A percentile compares a stretch with the other conserved stretches of the same genome.
Evolutionary conservation across 331 rosid species (phyloP).

Genomic region (Arachis monticola): DNA sequence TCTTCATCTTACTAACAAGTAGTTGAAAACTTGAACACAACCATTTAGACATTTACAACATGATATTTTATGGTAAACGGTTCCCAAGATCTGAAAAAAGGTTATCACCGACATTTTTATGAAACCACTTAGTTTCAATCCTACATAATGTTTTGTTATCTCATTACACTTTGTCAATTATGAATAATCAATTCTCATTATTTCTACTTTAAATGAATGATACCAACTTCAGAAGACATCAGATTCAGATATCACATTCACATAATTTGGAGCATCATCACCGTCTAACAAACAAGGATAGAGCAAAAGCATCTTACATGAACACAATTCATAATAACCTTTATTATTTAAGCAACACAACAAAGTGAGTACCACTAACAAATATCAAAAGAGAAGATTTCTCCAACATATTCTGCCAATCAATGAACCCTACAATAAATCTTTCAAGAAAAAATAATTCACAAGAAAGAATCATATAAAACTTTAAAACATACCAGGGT

Average conservation of each 20-base stretch:
- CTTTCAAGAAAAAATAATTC: slow-evolving; percentile 20
- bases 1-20: background rate
- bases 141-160: background rate
- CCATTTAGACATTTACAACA: background rate
- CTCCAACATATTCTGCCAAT: slow-evolving; percentile 19
- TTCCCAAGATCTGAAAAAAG: slow-evolving; percentile 8
- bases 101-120: background rate
- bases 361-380: slow-evolving; percentile 7
- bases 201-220: background rate
- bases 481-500: slow-evolving; percentile 72
- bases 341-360: slow-evolving; percentile 9
- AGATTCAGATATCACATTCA: background rate
- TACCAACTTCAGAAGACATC: background rate
- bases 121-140: background rate
- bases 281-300: slow-evolving; percentile 3
- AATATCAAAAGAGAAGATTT: slow-evolving; percentile 22
- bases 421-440: slow-evolving; percentile 31
- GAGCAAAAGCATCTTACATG: background rate
- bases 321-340: slow-evolving; percentile 26
- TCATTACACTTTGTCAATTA: slow-evolving; percentile 5
- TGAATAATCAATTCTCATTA: background rate
- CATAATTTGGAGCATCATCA: slow-evolving; percentile 4
- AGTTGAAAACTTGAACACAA: background rate
- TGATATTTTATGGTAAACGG: background rate
- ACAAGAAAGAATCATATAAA: slow-evolving; percentile 6